phyloP scores from a whole-genome alignment of 805 yeast genomes.

The Citeromyces matritensis region DNA sequence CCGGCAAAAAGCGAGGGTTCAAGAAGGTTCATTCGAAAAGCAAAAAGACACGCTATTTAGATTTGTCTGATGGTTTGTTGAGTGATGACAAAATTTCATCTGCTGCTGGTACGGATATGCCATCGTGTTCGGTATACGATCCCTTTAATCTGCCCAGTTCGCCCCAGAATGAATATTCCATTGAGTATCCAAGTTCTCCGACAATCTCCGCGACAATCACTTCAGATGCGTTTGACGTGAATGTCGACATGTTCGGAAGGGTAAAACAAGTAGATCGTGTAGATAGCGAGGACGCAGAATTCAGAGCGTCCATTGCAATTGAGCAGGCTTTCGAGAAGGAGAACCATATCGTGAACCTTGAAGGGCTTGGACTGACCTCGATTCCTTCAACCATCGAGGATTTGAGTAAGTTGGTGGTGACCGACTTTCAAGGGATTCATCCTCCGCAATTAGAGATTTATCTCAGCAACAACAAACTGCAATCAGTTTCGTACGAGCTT shows the following conservation, averaged over 20 bases:
- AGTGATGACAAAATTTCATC: too few relatives aligned
- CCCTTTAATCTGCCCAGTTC: too few relatives aligned
- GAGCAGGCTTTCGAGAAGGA: slow-evolving; percentile 31
- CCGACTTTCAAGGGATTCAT: slow-evolving; percentile 10
- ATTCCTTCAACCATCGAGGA: slow-evolving; percentile 48
- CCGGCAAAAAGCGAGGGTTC: too few relatives aligned
- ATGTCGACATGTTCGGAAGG: slow-evolving; percentile 30
- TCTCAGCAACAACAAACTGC: slow-evolving; percentile 31
- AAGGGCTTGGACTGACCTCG: slow-evolving; percentile 26
- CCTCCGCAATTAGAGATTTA: slow-evolving; percentile 28
- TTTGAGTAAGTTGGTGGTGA: slow-evolving; percentile 30
- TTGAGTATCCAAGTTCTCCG: too few relatives aligned
- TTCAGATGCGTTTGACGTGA: slow-evolving; percentile 7
- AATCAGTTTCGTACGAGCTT: slow-evolving; percentile 30
- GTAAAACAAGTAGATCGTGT: slow-evolving; percentile 5
- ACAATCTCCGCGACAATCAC: too few relatives aligned
- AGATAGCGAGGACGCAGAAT: slow-evolving; percentile 5
- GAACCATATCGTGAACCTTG: slow-evolving; percentile 26
- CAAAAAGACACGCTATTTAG: too few relatives aligned
- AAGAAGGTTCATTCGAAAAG: too few relatives aligned
- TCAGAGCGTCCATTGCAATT: slow-evolving; percentile 24
- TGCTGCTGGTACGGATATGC: too few relatives aligned
- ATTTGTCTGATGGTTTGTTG: too few relatives aligned
- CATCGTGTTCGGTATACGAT: too few relatives aligned
- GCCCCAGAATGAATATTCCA: too few relatives aligned